Evolutionary conservation across 345 rosid genomes (phyloP), one percentile per base, ranked within the genome.

Genomic region (Bruguiera parviflora): DNA sequence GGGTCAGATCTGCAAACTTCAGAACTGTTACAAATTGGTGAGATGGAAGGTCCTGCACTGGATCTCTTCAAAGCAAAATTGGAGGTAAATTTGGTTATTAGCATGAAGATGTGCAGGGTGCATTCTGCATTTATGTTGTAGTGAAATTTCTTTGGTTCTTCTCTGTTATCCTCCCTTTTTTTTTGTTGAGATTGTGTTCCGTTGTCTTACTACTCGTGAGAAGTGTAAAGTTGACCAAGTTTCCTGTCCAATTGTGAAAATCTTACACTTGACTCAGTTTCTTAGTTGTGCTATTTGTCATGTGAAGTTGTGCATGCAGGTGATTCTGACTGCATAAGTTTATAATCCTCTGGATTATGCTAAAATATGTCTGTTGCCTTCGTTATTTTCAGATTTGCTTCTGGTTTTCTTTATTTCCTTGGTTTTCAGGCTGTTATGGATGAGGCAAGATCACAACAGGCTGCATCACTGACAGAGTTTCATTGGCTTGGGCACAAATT

Each of bases 401-500:
- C 16, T 52, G 9, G 2, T 53, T 37, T 39, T 53, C 15, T 16
- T 24, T 51, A 21, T 39, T 58, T 32, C 28, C 43, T 53, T 71
- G 63, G 25, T 73, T 75, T 66, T 70, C 79, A 96, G 99, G 99
- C 94, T 78, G 99, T 80, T 69, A 88, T 92, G 94, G 94, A 94
- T 20, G 99, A 92, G 83, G 99, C 96, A 65, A 92, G 98, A 83
- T 86, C 97, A 66, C 97, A 96, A 72, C 99, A 96, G 77, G 98
- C 98, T 63, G 96, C 97, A 71, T 92, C 98, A 19, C 77, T 96
- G 84, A 96, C 97, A 11, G 98, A 96, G 86, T 88, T 96, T 71
- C 82, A 82, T 55, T 96, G 98, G 98, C 97, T 96, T 79, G 99
- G 98, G 64, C 87, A 90, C 80, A 87, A 79, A 74, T 92, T 84